These are phyloP conservation scores for Coix lacrymajobi DNA, from an alignment of 176 grass and related monocot species.

Conservation along the genomic window DNA sequence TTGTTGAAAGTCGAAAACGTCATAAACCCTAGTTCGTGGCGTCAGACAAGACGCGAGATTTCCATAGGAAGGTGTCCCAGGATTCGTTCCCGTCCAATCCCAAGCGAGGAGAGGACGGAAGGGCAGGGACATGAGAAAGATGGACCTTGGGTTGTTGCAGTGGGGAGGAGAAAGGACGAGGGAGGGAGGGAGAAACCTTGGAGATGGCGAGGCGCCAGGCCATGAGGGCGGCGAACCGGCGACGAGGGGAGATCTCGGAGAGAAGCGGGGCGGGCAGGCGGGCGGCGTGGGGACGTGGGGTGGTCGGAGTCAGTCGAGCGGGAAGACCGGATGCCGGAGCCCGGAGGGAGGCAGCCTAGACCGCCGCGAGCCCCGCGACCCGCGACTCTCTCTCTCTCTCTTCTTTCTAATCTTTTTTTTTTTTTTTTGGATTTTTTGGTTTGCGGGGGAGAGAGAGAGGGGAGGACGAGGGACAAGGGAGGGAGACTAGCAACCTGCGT, in stretches of 20 bases:
- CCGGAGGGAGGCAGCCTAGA: not conserved
- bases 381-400: too few species aligned
- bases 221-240: not conserved
- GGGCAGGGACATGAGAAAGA: not conserved
- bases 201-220: conserved; percentile 33
- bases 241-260: not conserved
- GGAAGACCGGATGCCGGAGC: not conserved
- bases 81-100: not conserved
- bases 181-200: conserved; percentile 9
- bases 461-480: too few species aligned
- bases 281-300: conserved; percentile 31
- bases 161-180: not conserved
- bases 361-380: not conserved
- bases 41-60: not conserved
- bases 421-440: not conserved
- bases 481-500: too few species aligned
- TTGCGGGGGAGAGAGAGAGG: too few species aligned
- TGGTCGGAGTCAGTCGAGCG: conserved; percentile 32
- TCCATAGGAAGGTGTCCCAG: not conserved
- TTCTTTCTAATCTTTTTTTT: not conserved
- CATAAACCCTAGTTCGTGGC: conserved; percentile 17
- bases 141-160: not conserved
- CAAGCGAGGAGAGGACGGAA: not conserved
- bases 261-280: conserved; percentile 29
- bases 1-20: not conserved